A percentile compares a stretch with the other conserved stretches of the same genome.
Evolutionary conservation across 306 rosid species (phyloP).

Genomic region (Medicago lupulina): DNA sequence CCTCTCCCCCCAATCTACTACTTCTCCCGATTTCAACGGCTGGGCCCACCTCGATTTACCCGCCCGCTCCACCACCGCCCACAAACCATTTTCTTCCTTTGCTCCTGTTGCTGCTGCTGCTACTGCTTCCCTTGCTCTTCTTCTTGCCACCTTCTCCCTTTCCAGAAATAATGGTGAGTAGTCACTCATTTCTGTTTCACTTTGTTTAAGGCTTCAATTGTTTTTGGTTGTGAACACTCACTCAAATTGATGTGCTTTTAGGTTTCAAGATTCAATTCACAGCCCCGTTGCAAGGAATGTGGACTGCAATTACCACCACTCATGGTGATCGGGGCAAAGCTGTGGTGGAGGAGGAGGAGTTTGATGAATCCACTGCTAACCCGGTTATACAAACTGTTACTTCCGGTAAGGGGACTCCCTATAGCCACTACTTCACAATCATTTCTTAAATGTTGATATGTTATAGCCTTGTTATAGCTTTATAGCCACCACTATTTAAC

Average conservation of each 20-base stretch:
- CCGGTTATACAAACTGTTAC: conserved; percentile 8
- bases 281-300: conserved; percentile 56
- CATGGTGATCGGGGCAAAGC: conserved; percentile 19
- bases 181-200: background rate
- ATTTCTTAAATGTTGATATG: too few relatives aligned
- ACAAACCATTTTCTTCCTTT: conserved; percentile 50
- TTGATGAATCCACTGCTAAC: conserved; percentile 44
- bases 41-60: conserved; percentile 64
- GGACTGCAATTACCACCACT: conserved; percentile 37
- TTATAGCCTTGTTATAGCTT: too few relatives aligned
- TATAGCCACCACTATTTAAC: too few relatives aligned
- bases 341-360: background rate
- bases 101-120: conserved; percentile 41
- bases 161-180: conserved; percentile 26
- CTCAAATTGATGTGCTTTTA: conserved; percentile 4
- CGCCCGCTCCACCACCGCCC: conserved; percentile 3
- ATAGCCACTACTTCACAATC: too few relatives aligned
- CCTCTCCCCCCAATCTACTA: background rate
- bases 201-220: background rate
- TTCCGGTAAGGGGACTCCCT: conserved; percentile 46
- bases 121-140: conserved; percentile 63
- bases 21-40: conserved; percentile 60
- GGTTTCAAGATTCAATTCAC: conserved; percentile 62
- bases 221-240: background rate
- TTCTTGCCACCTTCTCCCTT: conserved; percentile 57